These are phyloP conservation scores for Nematodospora valgi DNA, from an alignment of 805 yeast genomes.

Conservation along the genomic window DNA sequence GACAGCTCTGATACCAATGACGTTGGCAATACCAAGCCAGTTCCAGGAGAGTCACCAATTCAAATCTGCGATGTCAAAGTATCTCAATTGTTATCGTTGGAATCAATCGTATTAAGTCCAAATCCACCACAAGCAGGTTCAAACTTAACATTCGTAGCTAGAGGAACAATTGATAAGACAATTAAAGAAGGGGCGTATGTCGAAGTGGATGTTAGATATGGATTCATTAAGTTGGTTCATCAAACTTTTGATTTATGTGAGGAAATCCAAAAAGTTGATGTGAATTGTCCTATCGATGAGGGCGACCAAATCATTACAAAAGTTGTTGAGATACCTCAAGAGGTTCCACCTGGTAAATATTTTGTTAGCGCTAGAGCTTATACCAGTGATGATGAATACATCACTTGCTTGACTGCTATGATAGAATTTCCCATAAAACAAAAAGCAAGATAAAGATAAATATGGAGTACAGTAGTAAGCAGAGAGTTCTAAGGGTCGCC, in stretches of 20 bases:
- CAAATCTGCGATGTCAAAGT: slow-evolving; percentile 65
- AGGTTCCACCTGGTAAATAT: slow-evolving; percentile 95
- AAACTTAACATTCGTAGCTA: slow-evolving; percentile 75
- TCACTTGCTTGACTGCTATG: slow-evolving; percentile 79
- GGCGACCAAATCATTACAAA: slow-evolving; percentile 69
- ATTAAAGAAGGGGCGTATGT: slow-evolving; percentile 88
- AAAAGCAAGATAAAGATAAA: slow-evolving; percentile 10
- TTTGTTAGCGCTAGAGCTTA: slow-evolving; percentile 85
- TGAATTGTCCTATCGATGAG: slow-evolving; percentile 75
- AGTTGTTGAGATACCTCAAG: slow-evolving; percentile 78
- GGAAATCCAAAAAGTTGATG: slow-evolving; percentile 74
- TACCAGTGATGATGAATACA: slow-evolving; percentile 74
- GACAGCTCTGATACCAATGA: too few relatives aligned
- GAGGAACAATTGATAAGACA: slow-evolving; percentile 54
- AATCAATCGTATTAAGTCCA: slow-evolving; percentile 62
- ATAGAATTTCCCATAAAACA: slow-evolving; percentile 52
- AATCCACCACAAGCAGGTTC: slow-evolving; percentile 89
- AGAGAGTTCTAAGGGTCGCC: too few relatives aligned
- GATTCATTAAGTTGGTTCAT: slow-evolving; percentile 81
- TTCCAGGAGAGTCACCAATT: slow-evolving; percentile 90
- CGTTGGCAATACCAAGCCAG: slow-evolving; percentile 49
- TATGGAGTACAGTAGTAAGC: too few relatives aligned
- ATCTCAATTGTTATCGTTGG: slow-evolving; percentile 62
- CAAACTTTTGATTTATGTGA: slow-evolving; percentile 95
- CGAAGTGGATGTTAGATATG: slow-evolving; percentile 89